These are phyloP conservation scores for Melastoma malabathricum DNA, from an alignment of 345 rosid genomes.

Conservation along the genomic window DNA sequence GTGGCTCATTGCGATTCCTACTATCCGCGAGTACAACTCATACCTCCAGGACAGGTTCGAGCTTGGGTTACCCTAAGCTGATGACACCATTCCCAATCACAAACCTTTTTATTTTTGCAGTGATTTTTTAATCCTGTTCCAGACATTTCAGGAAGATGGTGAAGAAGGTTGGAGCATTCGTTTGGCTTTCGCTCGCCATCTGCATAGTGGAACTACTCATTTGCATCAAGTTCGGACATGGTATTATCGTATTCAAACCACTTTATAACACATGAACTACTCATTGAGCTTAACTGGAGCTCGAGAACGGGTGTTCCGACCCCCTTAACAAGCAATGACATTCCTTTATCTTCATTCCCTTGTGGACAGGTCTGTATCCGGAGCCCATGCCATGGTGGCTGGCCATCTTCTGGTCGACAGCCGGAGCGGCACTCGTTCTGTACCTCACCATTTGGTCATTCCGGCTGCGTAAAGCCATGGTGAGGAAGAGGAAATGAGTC, in stretches of 20 bases:
- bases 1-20: constrained; percentile 98
- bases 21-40: constrained; percentile 89
- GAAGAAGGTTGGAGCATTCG: constrained; percentile 95
- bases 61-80: background rate
- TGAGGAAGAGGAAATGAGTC: constrained; percentile 52
- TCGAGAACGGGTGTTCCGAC: too few species aligned
- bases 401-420: constrained; percentile 52
- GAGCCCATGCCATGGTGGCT: constrained; percentile 73
- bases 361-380: constrained; percentile 61
- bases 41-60: constrained; percentile 84
- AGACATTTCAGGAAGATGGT: constrained; percentile 42
- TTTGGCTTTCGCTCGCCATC: constrained; percentile 93
- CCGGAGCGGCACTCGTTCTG: constrained; percentile 41
- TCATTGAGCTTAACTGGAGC: too few species aligned
- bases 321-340: too few species aligned
- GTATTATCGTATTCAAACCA: constrained; percentile 14
- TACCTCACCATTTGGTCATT: constrained; percentile 68
- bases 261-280: too few species aligned
- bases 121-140: too few species aligned
- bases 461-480: constrained; percentile 44
- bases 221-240: constrained; percentile 95
- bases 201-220: constrained; percentile 94
- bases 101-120: too few species aligned
- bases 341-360: background rate
- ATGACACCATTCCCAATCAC: too few species aligned